Percentiles rank a stretch among this genome's conserved stretches.
phyloP scores from a whole-genome alignment of 352 stramenopile genomes.

The Sclerospora graminicola region DNA sequence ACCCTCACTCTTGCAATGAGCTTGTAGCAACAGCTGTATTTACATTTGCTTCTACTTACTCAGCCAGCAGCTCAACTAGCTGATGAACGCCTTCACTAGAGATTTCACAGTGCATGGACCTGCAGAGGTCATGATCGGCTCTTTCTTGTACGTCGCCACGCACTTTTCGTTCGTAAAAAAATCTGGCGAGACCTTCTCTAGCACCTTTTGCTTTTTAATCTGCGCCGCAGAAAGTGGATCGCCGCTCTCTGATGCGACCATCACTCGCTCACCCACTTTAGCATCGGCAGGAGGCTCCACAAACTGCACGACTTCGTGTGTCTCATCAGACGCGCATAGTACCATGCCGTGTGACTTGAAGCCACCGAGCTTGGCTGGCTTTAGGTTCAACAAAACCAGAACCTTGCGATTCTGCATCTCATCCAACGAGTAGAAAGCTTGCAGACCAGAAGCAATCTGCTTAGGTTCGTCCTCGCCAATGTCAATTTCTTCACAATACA shows the following conservation, averaged over 20 bases:
- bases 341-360: slow-evolving; percentile 98
- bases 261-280: slow-evolving; percentile 89
- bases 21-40: too few species aligned
- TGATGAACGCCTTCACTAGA: slow-evolving; percentile 60
- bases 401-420: slow-evolving; percentile 93
- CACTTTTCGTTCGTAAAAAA: slow-evolving; percentile 56
- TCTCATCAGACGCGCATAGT: slow-evolving; percentile 85
- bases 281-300: slow-evolving; percentile 89
- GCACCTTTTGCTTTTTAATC: slow-evolving; percentile 86
- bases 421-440: slow-evolving; percentile 91
- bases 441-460: slow-evolving; percentile 92
- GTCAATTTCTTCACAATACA: slow-evolving; percentile 99
- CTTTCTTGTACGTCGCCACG: slow-evolving; percentile 75
- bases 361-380: slow-evolving; percentile 93
- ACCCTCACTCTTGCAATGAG: too few species aligned
- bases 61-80: slow-evolving; percentile 22
- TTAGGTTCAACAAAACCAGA: slow-evolving; percentile 97
- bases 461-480: slow-evolving; percentile 90
- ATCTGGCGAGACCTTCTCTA: slow-evolving; percentile 61
- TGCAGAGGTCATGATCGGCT: slow-evolving; percentile 58
- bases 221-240: slow-evolving; percentile 67
- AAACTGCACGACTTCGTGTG: slow-evolving; percentile 90
- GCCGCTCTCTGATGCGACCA: slow-evolving; percentile 58
- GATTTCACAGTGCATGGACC: slow-evolving; percentile 51
- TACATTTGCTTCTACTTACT: not conserved